Conservation (phyloP, 257 asterid genomes). For the Forsythia suspensa region DNA sequence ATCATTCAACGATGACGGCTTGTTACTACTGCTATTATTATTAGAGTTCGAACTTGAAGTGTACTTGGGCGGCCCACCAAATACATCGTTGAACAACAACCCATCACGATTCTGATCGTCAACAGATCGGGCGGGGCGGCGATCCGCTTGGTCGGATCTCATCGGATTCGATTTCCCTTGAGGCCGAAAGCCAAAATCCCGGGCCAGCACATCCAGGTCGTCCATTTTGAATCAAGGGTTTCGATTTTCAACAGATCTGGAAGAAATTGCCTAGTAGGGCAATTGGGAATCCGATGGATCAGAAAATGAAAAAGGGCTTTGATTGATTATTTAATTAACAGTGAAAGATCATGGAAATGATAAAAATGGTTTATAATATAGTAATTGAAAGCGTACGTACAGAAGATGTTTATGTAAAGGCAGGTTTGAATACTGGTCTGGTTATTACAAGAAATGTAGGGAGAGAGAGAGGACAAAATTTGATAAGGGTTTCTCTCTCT, state of each 20-base stretch:
- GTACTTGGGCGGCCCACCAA: conserved; percentile 74
- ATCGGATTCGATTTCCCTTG: conserved; percentile 91
- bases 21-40: conserved; percentile 20
- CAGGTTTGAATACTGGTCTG: conserved; percentile 15
- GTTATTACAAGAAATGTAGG: conserved; percentile 13
- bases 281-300: conserved; percentile 38
- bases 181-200: conserved; percentile 67
- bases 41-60: conserved; percentile 36
- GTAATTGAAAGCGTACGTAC: conserved; percentile 21
- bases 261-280: conserved; percentile 15
- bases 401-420: conserved; percentile 21
- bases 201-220: conserved; percentile 77
- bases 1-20: conserved; percentile 41
- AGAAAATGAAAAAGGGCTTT: conserved; percentile 20
- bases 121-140: conserved; percentile 41
- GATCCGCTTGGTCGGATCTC: conserved; percentile 77
- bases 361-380: conserved; percentile 17
- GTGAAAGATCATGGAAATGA: conserved; percentile 17
- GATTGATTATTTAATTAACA: conserved; percentile 16
- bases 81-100: conserved; percentile 61
- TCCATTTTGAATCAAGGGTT: conserved; percentile 57
- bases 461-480: conserved; percentile 31
- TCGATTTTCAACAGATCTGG: conserved; percentile 42
- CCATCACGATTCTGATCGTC: conserved; percentile 49
- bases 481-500: conserved; percentile 46